Evolutionary conservation across 1,284 basidiomycete species (phyloP).

Genomic region (Ganoderma leucocontextum): DNA sequence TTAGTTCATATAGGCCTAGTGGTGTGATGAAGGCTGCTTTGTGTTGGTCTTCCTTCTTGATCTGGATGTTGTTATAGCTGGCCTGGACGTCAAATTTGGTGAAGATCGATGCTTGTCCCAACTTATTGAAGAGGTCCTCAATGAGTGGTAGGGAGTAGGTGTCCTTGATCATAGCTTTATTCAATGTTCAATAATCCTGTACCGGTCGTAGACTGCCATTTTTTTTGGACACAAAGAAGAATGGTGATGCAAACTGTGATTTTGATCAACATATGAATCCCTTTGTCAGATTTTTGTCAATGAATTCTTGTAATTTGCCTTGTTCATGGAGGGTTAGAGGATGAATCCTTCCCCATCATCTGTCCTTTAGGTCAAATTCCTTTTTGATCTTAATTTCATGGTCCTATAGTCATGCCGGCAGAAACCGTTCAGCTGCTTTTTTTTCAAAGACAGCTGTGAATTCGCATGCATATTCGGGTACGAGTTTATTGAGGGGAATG

Average conservation of each 20-base stretch:
- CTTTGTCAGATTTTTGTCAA: background rate
- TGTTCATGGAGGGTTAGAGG: background rate
- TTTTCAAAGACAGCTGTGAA: constrained; percentile 9
- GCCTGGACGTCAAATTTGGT: constrained; percentile 10
- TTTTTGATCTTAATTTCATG: background rate
- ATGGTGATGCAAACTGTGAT: constrained; percentile 37
- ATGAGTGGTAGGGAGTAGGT: constrained; percentile 14
- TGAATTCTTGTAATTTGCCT: background rate
- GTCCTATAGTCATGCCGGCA: background rate
- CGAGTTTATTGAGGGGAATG: background rate
- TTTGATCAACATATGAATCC: constrained; percentile 28
- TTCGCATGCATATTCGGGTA: background rate
- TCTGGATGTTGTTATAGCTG: constrained; percentile 19
- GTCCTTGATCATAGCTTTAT: constrained; percentile 45
- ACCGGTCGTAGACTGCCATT: constrained; percentile 33
- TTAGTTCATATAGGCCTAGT: constrained; percentile 12
- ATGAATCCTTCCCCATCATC: background rate
- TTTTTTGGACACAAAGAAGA: constrained; percentile 50
- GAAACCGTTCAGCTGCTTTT: constrained; percentile 10
- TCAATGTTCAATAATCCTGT: constrained; percentile 31
- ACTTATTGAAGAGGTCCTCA: constrained; percentile 5
- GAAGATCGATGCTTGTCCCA: constrained; percentile 11
- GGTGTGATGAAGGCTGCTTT: constrained; percentile 16
- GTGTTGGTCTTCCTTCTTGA: constrained; percentile 15
- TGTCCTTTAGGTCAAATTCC: background rate